Evolutionary conservation across 2,329 filamentous ascomycete species (phyloP).

Genomic region (Aspergillus proliferans): DNA sequence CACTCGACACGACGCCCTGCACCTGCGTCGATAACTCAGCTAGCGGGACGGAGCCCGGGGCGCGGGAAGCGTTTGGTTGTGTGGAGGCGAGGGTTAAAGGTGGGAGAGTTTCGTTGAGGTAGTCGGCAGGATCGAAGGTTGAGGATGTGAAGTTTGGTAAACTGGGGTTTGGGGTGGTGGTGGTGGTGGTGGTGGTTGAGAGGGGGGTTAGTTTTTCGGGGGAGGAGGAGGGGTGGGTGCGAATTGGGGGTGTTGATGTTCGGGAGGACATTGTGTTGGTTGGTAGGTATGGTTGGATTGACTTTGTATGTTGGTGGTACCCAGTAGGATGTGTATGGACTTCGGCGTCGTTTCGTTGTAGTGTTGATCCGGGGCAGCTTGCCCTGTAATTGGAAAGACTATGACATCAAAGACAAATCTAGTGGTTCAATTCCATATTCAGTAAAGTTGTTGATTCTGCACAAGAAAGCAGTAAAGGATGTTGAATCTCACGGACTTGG

Average conservation of each 20-base stretch:
- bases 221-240: constrained; percentile 15
- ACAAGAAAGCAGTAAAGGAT: no score
- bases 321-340: no score
- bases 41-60: constrained; percentile 53
- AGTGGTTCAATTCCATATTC: no score
- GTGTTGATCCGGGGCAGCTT: no score
- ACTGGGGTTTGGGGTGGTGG: not conserved
- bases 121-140: constrained; percentile 75
- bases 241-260: not conserved
- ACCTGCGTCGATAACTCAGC: constrained; percentile 74
- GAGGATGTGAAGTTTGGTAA: constrained; percentile 67
- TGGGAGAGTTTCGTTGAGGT: constrained; percentile 74
- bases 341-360: no score
- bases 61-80: constrained; percentile 31
- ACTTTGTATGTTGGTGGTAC: no score
- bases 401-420: no score
- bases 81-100: constrained; percentile 51
- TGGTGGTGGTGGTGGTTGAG: not conserved
- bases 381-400: no score
- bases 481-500: no score
- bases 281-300: no score
- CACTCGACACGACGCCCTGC: constrained; percentile 75
- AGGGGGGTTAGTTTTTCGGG: constrained; percentile 28
- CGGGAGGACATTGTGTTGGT: no score
- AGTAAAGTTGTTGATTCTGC: no score